Evolutionary conservation across 2,329 filamentous ascomycete genomes (phyloP).

Genomic region (Ophiocordyceps camponoti-rufipedis): DNA sequence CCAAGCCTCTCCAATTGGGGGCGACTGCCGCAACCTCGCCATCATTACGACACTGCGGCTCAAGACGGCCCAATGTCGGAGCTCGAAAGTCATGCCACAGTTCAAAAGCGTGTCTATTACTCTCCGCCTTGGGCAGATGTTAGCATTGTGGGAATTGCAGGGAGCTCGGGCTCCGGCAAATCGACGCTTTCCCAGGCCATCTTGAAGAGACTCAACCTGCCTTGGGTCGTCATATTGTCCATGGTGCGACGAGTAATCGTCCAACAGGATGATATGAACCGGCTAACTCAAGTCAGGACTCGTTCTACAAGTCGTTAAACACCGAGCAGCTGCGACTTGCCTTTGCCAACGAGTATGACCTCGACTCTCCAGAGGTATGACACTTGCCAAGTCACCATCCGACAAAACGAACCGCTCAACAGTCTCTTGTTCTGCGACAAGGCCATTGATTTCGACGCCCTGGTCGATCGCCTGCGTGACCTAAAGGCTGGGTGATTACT

Average conservation of each 20-base stretch:
- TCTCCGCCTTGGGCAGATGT: constrained; percentile 91
- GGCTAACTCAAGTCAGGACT: constrained; percentile 48
- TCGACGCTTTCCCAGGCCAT: constrained; percentile 88
- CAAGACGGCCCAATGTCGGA: constrained; percentile 9
- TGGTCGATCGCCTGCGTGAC: constrained; percentile 63
- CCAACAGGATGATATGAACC: constrained; percentile 1
- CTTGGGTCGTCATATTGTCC: constrained; percentile 94
- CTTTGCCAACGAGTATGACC: constrained; percentile 85
- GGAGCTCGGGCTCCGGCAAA: constrained; percentile 86
- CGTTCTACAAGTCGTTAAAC: constrained; percentile 84
- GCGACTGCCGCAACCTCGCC: neutral
- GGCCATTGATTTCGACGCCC: constrained; percentile 82
- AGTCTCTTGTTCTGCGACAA: constrained; percentile 8
- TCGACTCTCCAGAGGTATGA: constrained; percentile 64
- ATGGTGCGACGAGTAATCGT: constrained; percentile 43
- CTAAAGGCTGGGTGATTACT: constrained; percentile 70
- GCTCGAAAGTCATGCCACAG: constrained; percentile 24
- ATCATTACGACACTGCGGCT: neutral
- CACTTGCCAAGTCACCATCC: neutral
- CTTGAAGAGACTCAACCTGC: constrained; percentile 72
- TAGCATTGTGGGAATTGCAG: constrained; percentile 90
- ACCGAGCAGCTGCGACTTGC: constrained; percentile 63
- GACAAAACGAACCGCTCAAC: neutral
- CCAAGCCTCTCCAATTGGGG: neutral
- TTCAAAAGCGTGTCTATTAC: constrained; percentile 53